These are phyloP conservation scores for Russula ochroleuca DNA, from an alignment of 768 basidiomycete species.

Conservation along the genomic window DNA sequence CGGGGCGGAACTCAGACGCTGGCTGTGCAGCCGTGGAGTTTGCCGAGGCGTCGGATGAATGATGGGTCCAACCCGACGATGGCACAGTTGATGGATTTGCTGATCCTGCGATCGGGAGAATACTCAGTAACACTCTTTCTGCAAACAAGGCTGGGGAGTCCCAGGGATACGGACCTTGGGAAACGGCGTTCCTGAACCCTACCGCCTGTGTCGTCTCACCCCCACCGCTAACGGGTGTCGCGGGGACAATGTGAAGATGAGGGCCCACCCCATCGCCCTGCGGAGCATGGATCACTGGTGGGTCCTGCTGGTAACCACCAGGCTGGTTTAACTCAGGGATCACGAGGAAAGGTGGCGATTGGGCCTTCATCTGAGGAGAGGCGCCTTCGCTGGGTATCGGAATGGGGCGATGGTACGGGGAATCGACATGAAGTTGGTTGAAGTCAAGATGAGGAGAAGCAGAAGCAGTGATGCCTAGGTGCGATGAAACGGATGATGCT, in stretches of 20 bases:
- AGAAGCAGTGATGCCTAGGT: conserved; percentile 44
- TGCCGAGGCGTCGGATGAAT: conserved; percentile 30
- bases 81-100: conserved; percentile 26
- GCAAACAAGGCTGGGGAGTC: conserved; percentile 8
- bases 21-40: conserved; percentile 24
- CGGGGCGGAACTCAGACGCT: conserved; percentile 14
- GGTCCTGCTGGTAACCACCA: conserved; percentile 37
- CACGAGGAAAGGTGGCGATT: conserved; percentile 57
- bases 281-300: conserved; percentile 58
- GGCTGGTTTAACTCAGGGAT: conserved; percentile 45
- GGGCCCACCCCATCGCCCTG: conserved; percentile 54
- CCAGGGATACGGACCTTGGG: conserved; percentile 45
- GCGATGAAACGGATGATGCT: conserved; percentile 67
- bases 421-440: conserved; percentile 57
- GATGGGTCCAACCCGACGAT: conserved; percentile 24
- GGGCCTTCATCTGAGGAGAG: conserved; percentile 47
- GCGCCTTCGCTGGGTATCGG: conserved; percentile 44
- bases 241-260: conserved; percentile 73
- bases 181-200: conserved; percentile 51
- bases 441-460: conserved; percentile 56
- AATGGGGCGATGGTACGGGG: conserved; percentile 51
- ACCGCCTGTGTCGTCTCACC: conserved; percentile 44
- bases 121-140: conserved; percentile 10
- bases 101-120: conserved; percentile 25
- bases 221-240: conserved; percentile 67